Evolutionary conservation across 768 basidiomycete genomes (phyloP).

Genomic region (Leucocoprinus birnbaumii): DNA sequence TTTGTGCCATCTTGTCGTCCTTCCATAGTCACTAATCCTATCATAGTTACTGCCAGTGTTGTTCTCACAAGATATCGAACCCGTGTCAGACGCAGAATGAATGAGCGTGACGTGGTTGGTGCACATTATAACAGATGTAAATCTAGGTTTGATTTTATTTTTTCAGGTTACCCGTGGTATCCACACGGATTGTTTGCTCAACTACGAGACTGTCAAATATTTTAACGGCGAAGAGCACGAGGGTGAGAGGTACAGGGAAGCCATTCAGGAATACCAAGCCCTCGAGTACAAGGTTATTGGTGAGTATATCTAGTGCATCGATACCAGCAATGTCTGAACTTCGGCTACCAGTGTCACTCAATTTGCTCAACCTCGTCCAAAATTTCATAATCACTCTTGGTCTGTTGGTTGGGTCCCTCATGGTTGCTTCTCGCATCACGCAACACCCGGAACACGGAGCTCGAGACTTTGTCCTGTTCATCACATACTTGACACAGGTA

Average conservation of each 20-base stretch:
- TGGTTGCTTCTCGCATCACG: conserved; percentile 72
- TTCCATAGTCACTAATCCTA: conserved; percentile 40
- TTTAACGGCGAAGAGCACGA: conserved; percentile 88
- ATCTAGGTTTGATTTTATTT: conserved; percentile 2
- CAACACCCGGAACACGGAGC: conserved; percentile 41
- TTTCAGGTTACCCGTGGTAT: conserved; percentile 72
- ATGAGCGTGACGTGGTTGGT: conserved; percentile 74
- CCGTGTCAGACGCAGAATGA: conserved; percentile 73
- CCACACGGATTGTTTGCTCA: conserved; percentile 76
- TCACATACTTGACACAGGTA: conserved; percentile 79
- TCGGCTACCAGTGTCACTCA: conserved; percentile 52
- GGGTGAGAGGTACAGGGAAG: conserved; percentile 63
- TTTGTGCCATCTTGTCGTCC: conserved; percentile 26
- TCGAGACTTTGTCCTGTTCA: conserved; percentile 74
- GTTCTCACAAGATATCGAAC: conserved; percentile 73
- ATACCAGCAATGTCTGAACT: conserved; percentile 6
- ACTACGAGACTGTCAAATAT: conserved; percentile 86
- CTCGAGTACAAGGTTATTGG: conserved; percentile 74
- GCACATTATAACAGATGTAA: not conserved
- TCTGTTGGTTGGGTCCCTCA: conserved; percentile 76
- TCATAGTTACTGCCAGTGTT: conserved; percentile 49
- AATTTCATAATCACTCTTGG: conserved; percentile 82
- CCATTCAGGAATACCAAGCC: conserved; percentile 70
- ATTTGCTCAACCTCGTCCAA: conserved; percentile 74
- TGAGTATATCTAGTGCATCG: conserved; percentile 29